Evolutionary conservation across 495 filamentous ascomycete species (phyloP), one percentile per base, ranked within the genome.

Genomic region (Xylaria sp.): DNA sequence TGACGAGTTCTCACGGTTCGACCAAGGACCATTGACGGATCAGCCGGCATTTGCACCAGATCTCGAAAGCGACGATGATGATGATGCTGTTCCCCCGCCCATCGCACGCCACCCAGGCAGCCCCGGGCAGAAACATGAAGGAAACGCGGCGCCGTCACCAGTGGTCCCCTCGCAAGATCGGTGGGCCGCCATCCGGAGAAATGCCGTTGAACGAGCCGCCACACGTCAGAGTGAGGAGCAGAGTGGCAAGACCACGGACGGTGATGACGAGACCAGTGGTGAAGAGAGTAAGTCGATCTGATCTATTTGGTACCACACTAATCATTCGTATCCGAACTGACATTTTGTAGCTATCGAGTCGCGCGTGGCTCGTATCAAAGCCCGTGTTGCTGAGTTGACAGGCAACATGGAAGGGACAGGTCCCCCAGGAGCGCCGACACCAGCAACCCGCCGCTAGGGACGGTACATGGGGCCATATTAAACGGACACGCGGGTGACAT

Each of bases 331-430:
- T 37, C 17, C 2, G 48, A 35, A 52, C 80, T 85, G 75, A 85
- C 74, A 46, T 72, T 37, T n/a, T 58, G 12, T 70, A 97, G 93
- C 94, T 35, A 98, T 99, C 74, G 96, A 99, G 80, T 93, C 93
- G 48, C 92, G 96, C 67, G 96, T 98, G 70, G 96, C 96, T 44
- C 92, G 97, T 67, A 99, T 99, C 87, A 98, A 98, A 82, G 97
- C 97, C 67, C 88, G 96, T 44, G 97, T 99, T 58, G 96, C 96
- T 57, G 93, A 97, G 81, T 81, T 99, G 75, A 99, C 97, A 15
- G 92, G 92, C 70, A 92, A 91, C 80, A 90, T 93, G 86, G 92
- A 96, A 58, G 71, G 74, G 35, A 69, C 65, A 37, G 63, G 43
- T 19, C 59, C 74, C 62, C 78, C 77, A 57, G 74, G 62, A 71